Percentiles rank a stretch among this genome's conserved stretches.
Evolutionary conservation across 129 eudicot species (phyloP).

Genomic region (Heracleum sosnowskyi): DNA sequence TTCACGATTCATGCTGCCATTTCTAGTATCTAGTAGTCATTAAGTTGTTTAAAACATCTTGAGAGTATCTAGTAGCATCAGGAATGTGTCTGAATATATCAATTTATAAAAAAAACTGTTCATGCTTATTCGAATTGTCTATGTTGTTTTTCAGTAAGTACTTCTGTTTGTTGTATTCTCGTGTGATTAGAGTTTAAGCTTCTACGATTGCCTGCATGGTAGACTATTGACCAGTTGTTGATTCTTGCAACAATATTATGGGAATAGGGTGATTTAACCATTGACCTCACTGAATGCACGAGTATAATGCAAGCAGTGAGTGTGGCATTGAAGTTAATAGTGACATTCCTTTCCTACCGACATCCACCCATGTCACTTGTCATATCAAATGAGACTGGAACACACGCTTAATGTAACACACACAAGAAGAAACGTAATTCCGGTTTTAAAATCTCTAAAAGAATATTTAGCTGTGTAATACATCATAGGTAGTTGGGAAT

Average conservation of each 20-base stretch:
- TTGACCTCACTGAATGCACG: neutral
- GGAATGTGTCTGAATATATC: too few species aligned
- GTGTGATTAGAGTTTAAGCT: neutral
- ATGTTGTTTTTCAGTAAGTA: too few species aligned
- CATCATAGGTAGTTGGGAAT: neutral
- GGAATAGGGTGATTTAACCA: neutral
- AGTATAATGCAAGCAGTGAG: neutral
- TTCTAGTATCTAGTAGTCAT: conserved; percentile 36
- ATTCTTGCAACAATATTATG: neutral
- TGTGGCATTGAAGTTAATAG: too few species aligned
- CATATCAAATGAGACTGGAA: too few species aligned
- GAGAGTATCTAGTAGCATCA: too few species aligned
- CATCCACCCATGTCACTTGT: too few species aligned
- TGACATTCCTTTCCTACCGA: too few species aligned
- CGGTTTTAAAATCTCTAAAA: neutral
- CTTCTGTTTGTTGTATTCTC: too few species aligned
- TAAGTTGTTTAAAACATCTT: neutral
- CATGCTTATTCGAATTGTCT: too few species aligned
- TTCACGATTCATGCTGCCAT: conserved; percentile 76
- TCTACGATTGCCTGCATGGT: neutral
- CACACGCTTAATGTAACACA: too few species aligned
- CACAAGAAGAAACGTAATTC: too few species aligned
- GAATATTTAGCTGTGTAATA: neutral
- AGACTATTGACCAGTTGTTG: neutral
- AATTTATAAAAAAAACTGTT: too few species aligned